Conservation (phyloP, 495 filamentous ascomycete species). For the Xanthoparmelia taractica region DNA sequence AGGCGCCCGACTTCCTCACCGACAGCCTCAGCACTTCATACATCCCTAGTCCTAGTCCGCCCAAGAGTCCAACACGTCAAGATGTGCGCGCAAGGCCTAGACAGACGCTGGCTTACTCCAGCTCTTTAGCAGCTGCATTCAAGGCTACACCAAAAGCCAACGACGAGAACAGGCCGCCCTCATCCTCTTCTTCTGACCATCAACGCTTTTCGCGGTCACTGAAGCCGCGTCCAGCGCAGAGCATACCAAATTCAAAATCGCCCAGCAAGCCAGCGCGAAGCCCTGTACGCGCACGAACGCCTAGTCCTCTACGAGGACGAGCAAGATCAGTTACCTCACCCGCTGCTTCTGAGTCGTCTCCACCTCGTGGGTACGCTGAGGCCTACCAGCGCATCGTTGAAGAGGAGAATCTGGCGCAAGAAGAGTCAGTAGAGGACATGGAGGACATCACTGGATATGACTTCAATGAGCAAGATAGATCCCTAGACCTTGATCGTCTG, state of each 20-base stretch:
- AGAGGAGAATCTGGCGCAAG: conserved; percentile 36
- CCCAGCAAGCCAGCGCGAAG: conserved; percentile 6
- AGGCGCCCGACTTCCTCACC: conserved; percentile 26
- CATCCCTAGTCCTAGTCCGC: conserved; percentile 25
- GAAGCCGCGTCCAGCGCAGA: conserved; percentile 15
- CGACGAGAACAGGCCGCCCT: conserved; percentile 17
- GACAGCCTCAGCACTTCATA: conserved; percentile 25
- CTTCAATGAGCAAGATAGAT: conserved; percentile 11
- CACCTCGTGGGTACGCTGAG: conserved; percentile 39
- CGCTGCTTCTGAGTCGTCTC: conserved; percentile 31
- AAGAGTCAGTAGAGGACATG: conserved; percentile 26
- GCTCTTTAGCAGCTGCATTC: conserved; percentile 19
- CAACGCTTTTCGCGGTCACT: not conserved
- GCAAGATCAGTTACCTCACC: conserved; percentile 27
- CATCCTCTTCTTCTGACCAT: conserved; percentile 15
- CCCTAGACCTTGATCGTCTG: conserved; percentile 14
- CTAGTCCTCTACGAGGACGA: conserved; percentile 21
- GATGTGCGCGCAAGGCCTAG: conserved; percentile 20
- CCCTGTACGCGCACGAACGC: conserved; percentile 14
- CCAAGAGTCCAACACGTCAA: conserved; percentile 13
- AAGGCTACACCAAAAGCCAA: conserved; percentile 16
- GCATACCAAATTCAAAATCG: not conserved
- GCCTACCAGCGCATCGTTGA: conserved; percentile 42
- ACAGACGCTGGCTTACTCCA: conserved; percentile 10
- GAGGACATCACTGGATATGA: conserved; percentile 20